These are phyloP conservation scores for Xylaria venustula DNA, from an alignment of 495 filamentous ascomycete genomes.

Conservation along the genomic window DNA sequence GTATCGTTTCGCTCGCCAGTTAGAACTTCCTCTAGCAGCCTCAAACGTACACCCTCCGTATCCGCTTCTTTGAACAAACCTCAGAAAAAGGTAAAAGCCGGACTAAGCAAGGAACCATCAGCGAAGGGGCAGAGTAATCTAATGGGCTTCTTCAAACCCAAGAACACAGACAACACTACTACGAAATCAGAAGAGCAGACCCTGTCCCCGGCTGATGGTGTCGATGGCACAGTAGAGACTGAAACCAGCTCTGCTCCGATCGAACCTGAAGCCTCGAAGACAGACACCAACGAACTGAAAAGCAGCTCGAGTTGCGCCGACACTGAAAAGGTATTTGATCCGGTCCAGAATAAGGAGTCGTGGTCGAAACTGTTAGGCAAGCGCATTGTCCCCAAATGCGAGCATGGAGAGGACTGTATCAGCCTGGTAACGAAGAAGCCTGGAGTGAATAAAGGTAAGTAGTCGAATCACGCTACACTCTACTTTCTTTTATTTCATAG, in stretches of 20 bases:
- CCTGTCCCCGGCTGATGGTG: conserved; percentile 1
- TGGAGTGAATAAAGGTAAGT: conserved; percentile 68
- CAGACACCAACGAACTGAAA: neutral
- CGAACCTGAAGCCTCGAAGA: neutral
- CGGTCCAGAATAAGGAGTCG: conserved; percentile 72
- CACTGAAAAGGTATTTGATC: conserved; percentile 57
- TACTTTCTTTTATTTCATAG: neutral
- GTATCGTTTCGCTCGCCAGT: conserved; percentile 16
- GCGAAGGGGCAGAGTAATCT: conserved; percentile 69
- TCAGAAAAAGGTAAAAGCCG: conserved; percentile 40
- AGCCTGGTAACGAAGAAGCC: conserved; percentile 80
- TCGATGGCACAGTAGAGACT: conserved; percentile 16
- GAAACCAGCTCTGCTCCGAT: conserved; percentile 1
- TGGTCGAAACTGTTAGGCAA: conserved; percentile 86
- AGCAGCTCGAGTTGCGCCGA: neutral
- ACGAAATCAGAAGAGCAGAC: conserved; percentile 1
- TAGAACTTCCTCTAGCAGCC: conserved; percentile 14
- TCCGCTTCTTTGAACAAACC: conserved; percentile 25
- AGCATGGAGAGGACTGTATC: conserved; percentile 85
- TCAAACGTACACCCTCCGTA: conserved; percentile 36
- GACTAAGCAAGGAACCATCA: conserved; percentile 33
- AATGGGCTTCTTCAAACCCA: conserved; percentile 79
- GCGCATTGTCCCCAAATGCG: conserved; percentile 70
- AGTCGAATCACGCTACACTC: neutral
- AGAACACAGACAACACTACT: conserved; percentile 21